Evolutionary conservation across 2,329 filamentous ascomycete genomes (phyloP).

Genomic region (Coleophoma cylindrospora): DNA sequence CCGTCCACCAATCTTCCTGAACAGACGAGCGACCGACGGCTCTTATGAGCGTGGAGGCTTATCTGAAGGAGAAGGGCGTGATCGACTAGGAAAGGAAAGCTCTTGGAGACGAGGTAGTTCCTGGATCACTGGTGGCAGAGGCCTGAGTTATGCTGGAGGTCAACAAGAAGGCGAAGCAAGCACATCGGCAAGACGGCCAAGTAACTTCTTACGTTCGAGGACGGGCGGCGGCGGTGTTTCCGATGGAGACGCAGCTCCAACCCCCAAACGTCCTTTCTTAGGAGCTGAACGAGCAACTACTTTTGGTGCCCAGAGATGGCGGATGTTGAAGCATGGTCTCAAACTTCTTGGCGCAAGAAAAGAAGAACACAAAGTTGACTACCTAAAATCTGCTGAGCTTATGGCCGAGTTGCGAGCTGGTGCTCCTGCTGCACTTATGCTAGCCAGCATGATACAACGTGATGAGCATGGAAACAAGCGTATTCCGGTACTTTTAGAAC

Average conservation of each 20-base stretch:
- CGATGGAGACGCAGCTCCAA: conserved; percentile 59
- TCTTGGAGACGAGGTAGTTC: conserved; percentile 53
- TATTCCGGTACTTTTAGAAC: conserved; percentile 91
- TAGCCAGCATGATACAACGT: conserved; percentile 96
- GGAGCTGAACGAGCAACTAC: conserved; percentile 64
- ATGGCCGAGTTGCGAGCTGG: conserved; percentile 93
- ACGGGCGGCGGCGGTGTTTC: conserved; percentile 60
- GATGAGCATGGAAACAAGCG: conserved; percentile 94
- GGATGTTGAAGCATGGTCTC: conserved; percentile 84
- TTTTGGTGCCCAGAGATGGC: conserved; percentile 80
- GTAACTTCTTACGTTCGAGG: conserved; percentile 56
- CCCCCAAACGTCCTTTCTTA: conserved; percentile 52
- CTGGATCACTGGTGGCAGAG: conserved; percentile 42
- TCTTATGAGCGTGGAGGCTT: conserved; percentile 54
- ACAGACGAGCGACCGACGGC: conserved; percentile 61
- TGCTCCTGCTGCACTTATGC: conserved; percentile 85
- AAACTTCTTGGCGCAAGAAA: conserved; percentile 76
- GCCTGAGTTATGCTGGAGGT: conserved; percentile 41
- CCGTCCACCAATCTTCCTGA: conserved; percentile 40
- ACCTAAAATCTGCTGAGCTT: conserved; percentile 90
- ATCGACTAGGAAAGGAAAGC: conserved; percentile 49
- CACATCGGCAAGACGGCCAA: conserved; percentile 48
- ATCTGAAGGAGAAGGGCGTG: conserved; percentile 71
- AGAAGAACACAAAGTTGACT: conserved; percentile 80
- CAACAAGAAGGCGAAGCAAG: conserved; percentile 48